These are phyloP conservation scores for Botryotinia globosa DNA, from an alignment of 2,329 filamentous ascomycete genomes.

Conservation along the genomic window DNA sequence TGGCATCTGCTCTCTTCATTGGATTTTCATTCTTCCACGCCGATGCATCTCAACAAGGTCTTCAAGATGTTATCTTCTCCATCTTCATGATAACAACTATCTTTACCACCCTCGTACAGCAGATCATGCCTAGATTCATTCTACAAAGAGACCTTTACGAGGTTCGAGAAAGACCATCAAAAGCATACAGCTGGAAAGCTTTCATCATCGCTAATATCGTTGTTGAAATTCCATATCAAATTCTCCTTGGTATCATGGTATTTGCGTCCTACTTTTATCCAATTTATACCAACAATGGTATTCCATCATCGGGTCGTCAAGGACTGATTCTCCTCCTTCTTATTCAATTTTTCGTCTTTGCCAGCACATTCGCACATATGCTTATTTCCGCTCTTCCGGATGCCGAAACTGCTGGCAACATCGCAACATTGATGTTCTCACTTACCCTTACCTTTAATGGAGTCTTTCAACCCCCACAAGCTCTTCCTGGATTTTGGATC, in stretches of 20 bases:
- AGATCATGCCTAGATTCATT: conserved; percentile 70
- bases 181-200: conserved; percentile 40
- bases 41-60: conserved; percentile 58
- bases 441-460: conserved; percentile 73
- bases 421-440: conserved; percentile 73
- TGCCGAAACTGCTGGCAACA: conserved; percentile 73
- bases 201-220: conserved; percentile 52
- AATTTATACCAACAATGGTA: conserved; percentile 62
- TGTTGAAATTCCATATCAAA: conserved; percentile 84
- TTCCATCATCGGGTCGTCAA: conserved; percentile 33
- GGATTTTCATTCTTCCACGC: conserved; percentile 66
- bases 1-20: conserved; percentile 54
- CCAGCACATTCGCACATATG: conserved; percentile 79
- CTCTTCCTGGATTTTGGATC: conserved; percentile 74
- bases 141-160: conserved; percentile 68
- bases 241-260: conserved; percentile 70
- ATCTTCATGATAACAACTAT: conserved; percentile 71
- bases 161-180: conserved; percentile 39
- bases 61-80: conserved; percentile 69
- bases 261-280: conserved; percentile 82
- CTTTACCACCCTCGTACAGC: conserved; percentile 63
- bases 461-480: conserved; percentile 64
- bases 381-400: conserved; percentile 73
- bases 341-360: conserved; percentile 73
- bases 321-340: conserved; percentile 74